A percentile compares a stretch with the other conserved stretches of the same genome.
Conservation (phyloP, 164 flowering plant species). For the Aristolochia californica region DNA sequence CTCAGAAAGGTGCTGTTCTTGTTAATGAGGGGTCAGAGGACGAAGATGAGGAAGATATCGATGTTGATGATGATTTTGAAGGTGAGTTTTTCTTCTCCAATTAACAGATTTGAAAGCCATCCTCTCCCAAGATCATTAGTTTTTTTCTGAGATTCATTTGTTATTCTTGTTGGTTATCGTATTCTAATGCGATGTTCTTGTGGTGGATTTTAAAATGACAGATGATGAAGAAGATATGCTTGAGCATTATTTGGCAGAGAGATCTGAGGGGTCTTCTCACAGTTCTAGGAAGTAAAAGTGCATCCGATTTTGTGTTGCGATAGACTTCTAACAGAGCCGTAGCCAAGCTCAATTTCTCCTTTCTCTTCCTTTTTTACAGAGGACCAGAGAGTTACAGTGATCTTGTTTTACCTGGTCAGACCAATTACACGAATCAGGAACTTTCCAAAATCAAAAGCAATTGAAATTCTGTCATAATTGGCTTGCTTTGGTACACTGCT, state of each 20-base stretch:
- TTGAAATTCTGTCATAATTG: no score
- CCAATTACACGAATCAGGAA: no score
- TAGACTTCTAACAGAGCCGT: no score
- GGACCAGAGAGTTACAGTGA: no score
- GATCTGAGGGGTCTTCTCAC: constrained; percentile 42
- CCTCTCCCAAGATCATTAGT: not conserved
- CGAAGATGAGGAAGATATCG: constrained; percentile 83
- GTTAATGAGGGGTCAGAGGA: constrained; percentile 53
- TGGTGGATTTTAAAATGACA: constrained; percentile 16
- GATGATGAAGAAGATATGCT: constrained; percentile 99
- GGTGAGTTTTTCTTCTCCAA: constrained; percentile 27
- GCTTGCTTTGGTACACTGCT: no score
- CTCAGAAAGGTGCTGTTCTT: constrained; percentile 64
- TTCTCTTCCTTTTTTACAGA: no score
- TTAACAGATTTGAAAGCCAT: not conserved
- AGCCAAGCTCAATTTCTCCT: no score
- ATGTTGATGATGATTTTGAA: constrained; percentile 93
- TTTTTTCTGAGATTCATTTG: not conserved
- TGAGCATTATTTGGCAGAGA: constrained; percentile 87
- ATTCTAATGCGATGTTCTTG: no score
- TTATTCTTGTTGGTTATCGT: not conserved
- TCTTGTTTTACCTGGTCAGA: no score
- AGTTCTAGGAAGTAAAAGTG: constrained; percentile 14
- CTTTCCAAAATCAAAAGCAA: no score
- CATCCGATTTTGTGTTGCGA: not conserved